A percentile compares a stretch with the other conserved stretches of the same genome.
phyloP scores from a whole-genome alignment of 805 yeast genomes.

The Wickerhamomyces rabaulensis region DNA sequence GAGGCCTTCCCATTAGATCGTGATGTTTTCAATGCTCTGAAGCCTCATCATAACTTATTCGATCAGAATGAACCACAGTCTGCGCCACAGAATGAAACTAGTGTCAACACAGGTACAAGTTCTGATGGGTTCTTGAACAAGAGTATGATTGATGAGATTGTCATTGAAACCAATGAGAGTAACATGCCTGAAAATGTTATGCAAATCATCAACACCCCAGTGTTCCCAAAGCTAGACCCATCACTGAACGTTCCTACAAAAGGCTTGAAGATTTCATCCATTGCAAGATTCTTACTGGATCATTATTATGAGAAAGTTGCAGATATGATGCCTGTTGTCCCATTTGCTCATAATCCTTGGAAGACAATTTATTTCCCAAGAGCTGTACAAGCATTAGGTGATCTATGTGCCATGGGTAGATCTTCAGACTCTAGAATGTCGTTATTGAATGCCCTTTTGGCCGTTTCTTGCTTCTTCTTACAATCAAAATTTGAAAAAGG shows the following conservation, averaged over 20 bases:
- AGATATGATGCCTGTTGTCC: slow-evolving; percentile 69
- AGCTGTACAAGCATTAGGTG: slow-evolving; percentile 79
- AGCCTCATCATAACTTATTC: slow-evolving; percentile 12
- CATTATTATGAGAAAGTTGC: slow-evolving; percentile 75
- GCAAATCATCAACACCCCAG: slow-evolving; percentile 31
- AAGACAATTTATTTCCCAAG: slow-evolving; percentile 80
- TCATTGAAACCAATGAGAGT: slow-evolving; percentile 28
- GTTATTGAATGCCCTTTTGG: slow-evolving; percentile 68
- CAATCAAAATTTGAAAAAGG: slow-evolving; percentile 68
- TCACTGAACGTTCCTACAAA: slow-evolving; percentile 46
- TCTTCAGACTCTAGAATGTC: slow-evolving; percentile 77
- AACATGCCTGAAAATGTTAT: slow-evolving; percentile 45
- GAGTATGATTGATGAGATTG: slow-evolving; percentile 6
- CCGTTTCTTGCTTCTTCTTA: slow-evolving; percentile 76
- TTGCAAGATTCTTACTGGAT: slow-evolving; percentile 65
- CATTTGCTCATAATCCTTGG: slow-evolving; percentile 80
- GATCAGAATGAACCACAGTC: neutral
- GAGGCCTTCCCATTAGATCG: slow-evolving; percentile 18
- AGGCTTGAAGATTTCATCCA: slow-evolving; percentile 60
- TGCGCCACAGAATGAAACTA: neutral
- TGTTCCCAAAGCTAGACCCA: slow-evolving; percentile 27
- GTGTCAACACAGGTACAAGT: neutral
- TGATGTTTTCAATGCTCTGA: slow-evolving; percentile 23
- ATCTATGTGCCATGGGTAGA: slow-evolving; percentile 63
- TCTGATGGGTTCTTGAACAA: neutral